Evolutionary conservation across 805 yeast species (phyloP), one percentile per base, ranked within the genome.

Genomic region (Candida germanica): DNA sequence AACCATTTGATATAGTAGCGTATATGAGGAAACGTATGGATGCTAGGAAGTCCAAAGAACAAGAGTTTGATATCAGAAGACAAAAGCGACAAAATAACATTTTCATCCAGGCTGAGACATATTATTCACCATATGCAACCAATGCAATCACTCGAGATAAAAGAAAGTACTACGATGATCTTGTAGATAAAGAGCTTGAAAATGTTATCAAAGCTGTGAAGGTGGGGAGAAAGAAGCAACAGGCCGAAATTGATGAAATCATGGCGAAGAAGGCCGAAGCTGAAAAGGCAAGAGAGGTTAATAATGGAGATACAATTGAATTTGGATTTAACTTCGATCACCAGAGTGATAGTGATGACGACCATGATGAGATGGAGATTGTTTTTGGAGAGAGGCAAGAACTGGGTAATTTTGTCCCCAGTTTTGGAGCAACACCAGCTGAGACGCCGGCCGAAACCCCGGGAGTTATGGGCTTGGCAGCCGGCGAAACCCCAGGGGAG

Each of bases 1-100:
- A 31, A 20, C 35, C 38, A 10, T 75, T 81, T 43, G 81, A 83
- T 56, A 66, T 84, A 26, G 75, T 68, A 10, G 76, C 62, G 26
- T 80, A 79, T 52, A 80, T 87, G 0, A 56, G 63, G 15, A 68
- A 67, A 25, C 61, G 87, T 35, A 44, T 67, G 12, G 54, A 50
- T 6, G 55, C 75, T 3, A 48, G 56, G 43, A 64, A 51, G 34
- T 56, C 51, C 43, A 40, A 48, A 14, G 67, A 51, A 38, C 38
- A 49, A 12, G 47, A 44, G 9, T 30, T 53, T 11, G 49, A 46
- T 15, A 34, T 40, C 3, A 51, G 49, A 29, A 39, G 51, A n/a
- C 31, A 41, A 11, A 38, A 45, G 12, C 39, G 71, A 19, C 48
- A 49, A 9, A 34, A 42, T 5, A 65, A 66, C 38, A 46, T 64